phyloP scores from a whole-genome alignment of 768 basidiomycete genomes.

The Tulasnella sp. region DNA sequence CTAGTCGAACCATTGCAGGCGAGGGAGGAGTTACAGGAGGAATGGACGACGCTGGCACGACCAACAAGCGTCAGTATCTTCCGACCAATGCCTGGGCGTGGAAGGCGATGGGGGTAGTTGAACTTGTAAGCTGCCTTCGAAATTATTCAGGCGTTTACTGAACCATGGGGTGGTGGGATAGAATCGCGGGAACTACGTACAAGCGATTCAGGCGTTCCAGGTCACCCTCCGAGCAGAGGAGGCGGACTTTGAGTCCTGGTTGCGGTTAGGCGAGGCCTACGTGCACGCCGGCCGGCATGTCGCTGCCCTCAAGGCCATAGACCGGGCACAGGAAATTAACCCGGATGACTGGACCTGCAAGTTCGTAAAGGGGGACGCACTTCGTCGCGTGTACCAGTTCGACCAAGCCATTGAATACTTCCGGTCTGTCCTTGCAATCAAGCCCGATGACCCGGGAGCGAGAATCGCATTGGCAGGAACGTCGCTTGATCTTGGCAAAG shows the following conservation, averaged over 20 bases:
- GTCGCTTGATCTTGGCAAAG: constrained; percentile 63
- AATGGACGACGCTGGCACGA: neutral
- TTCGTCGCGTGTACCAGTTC: constrained; percentile 69
- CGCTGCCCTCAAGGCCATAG: constrained; percentile 84
- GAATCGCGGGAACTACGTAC: constrained; percentile 63
- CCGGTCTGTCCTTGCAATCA: constrained; percentile 49
- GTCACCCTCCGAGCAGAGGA: constrained; percentile 75
- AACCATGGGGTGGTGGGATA: constrained; percentile 35
- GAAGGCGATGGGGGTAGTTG: constrained; percentile 91
- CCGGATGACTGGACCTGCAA: constrained; percentile 77
- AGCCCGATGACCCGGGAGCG: constrained; percentile 67
- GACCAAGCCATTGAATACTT: constrained; percentile 70
- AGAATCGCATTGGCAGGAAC: constrained; percentile 66
- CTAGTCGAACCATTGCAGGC: constrained; percentile 85
- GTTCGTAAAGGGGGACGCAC: constrained; percentile 82
- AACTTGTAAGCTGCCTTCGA: constrained; percentile 58
- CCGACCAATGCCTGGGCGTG: constrained; percentile 94
- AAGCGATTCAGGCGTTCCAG: constrained; percentile 80
- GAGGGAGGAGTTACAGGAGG: constrained; percentile 65
- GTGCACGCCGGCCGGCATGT: constrained; percentile 79
- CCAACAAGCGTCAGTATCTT: constrained; percentile 46
- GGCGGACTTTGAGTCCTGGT: constrained; percentile 79
- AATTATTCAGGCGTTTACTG: neutral
- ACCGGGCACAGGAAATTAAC: constrained; percentile 62
- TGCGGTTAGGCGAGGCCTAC: constrained; percentile 89